Evolutionary conservation across 129 eudicot species (phyloP), one percentile per base, ranked within the genome.

Genomic region (Artemisia argyi): DNA sequence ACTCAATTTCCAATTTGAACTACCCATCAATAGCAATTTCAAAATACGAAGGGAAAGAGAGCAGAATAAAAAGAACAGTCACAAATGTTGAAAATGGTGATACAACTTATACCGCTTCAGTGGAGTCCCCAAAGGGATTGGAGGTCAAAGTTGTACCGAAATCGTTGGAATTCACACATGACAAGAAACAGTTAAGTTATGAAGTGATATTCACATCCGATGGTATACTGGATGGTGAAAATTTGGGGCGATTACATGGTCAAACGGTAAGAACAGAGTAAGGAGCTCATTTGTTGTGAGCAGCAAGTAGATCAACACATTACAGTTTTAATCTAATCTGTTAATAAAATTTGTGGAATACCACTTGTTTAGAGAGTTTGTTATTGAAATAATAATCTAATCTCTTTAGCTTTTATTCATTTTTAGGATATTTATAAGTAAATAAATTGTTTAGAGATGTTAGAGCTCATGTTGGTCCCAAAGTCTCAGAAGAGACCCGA

Each of bases 1-100:
- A 80, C 12, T 59, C 65, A 16, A 71, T 85, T 61, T 85, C 95
- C 39, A 68, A 87, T 74, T 63, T 93, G 85, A 93, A 93, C 83
- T 93, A 93, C 50, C 96, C 96, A n/a, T 89, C 96, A n/a, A 85
- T 93, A 11, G 79, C 92, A 3, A 64, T 93, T 7, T 73, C 88
- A 4, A 73, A 64, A 39, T 67, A 81, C 48, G 54, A 20, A 10
- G 73, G 39, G 13, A 77, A 56, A 65, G 80, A 54, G 17, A 54
- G 73, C 49, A 82, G 35, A 20, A 84, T 92, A 28, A 78, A 11
- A 15, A 78, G 98, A 72, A 87, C 81, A 0, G 91, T 87, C 2
- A 87, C 90, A 42, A 89, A 92, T 64, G 88, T 89, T 15, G 98
- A 85, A 1, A 77, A 80, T 26, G 84, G 66, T 39, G 91, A 87